Evolutionary conservation across 495 filamentous ascomycete genomes (phyloP).

Genomic region (Staphylotrichum tortipilum): DNA sequence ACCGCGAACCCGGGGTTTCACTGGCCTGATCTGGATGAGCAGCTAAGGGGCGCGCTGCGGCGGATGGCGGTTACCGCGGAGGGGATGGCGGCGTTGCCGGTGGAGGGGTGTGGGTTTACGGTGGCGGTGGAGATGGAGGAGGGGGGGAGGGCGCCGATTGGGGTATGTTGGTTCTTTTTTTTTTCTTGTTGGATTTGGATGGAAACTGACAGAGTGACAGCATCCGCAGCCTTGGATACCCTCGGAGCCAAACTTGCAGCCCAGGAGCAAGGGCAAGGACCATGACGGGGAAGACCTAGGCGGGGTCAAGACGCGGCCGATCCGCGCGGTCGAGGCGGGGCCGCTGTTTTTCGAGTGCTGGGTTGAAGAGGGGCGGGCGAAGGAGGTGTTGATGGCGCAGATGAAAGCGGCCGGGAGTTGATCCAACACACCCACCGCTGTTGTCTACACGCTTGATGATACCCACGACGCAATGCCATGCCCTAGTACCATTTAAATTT

Average conservation of each 20-base stretch:
- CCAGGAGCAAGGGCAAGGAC: constrained; percentile 26
- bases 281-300: constrained; percentile 33
- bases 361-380: constrained; percentile 50
- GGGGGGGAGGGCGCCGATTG: constrained; percentile 65
- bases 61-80: constrained; percentile 48
- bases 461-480: not conserved
- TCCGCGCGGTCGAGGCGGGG: constrained; percentile 54
- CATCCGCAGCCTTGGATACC: constrained; percentile 64
- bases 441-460: too few relatives aligned
- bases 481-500: too few relatives aligned
- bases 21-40: constrained; percentile 38
- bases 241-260: constrained; percentile 41
- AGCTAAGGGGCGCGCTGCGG: constrained; percentile 42
- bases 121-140: constrained; percentile 77
- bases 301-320: constrained; percentile 42
- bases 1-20: not conserved
- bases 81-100: constrained; percentile 54
- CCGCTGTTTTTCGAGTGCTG: constrained; percentile 61
- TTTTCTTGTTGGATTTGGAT: not conserved
- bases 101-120: constrained; percentile 64
- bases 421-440: too few relatives aligned
- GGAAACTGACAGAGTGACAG: constrained; percentile 11
- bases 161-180: constrained; percentile 33
- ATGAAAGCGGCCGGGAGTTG: not conserved
- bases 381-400: constrained; percentile 12